Evolutionary conservation across 345 rosid species (phyloP).

Genomic region (Eucalyptus marginata): DNA sequence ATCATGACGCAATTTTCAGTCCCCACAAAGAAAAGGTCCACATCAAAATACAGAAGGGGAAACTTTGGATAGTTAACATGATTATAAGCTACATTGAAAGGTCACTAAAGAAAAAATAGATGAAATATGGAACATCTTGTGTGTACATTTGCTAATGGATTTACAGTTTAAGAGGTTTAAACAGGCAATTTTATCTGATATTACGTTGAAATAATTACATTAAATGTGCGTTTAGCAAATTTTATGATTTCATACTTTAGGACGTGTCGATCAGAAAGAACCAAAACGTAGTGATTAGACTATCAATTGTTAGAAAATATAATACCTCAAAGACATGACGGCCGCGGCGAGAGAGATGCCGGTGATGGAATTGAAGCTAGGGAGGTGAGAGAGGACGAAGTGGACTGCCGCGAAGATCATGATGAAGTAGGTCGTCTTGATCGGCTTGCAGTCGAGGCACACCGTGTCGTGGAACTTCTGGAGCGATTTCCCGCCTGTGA

Average conservation of each 20-base stretch:
- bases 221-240: not conserved
- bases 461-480: constrained; percentile 38
- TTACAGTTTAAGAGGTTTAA: not conserved
- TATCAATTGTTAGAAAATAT: not conserved
- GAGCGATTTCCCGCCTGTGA: constrained; percentile 51
- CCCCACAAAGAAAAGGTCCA: not conserved
- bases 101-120: not conserved
- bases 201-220: not conserved
- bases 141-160: not conserved
- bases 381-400: constrained; percentile 48
- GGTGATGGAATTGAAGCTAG: constrained; percentile 56
- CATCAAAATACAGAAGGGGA: not conserved
- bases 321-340: constrained; percentile 53
- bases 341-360: constrained; percentile 53
- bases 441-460: constrained; percentile 23
- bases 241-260: not conserved
- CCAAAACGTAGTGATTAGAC: not conserved
- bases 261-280: not conserved
- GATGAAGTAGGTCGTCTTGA: constrained; percentile 45
- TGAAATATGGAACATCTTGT: not conserved
- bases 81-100: not conserved
- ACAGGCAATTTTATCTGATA: not conserved
- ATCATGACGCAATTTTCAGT: not conserved
- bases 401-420: constrained; percentile 48
- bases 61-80: not conserved